Evolutionary conservation across 495 filamentous ascomycete genomes (phyloP).

Genomic region (Talaromyces proteolyticus): DNA sequence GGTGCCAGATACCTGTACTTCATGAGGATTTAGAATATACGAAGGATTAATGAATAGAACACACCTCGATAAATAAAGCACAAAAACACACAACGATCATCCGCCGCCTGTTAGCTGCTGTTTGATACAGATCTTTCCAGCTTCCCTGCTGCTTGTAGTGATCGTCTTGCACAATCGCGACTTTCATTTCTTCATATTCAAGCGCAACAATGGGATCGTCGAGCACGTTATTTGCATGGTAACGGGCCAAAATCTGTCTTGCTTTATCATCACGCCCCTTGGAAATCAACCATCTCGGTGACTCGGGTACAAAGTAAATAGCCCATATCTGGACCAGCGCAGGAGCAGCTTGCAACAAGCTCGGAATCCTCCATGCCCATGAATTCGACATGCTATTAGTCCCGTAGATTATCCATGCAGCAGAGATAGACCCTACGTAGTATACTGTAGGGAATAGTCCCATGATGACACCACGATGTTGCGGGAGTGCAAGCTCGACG

Average conservation of each 20-base stretch:
- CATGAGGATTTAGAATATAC: no score
- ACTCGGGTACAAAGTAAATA: conserved; percentile 52
- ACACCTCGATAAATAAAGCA: no score
- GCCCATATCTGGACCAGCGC: conserved; percentile 20
- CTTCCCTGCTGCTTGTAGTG: no score
- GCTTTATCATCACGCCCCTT: conserved; percentile 56
- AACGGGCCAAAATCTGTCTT: conserved; percentile 48
- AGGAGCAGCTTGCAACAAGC: conserved; percentile 46
- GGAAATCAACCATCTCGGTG: conserved; percentile 52
- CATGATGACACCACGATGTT: conserved; percentile 58
- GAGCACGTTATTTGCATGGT: conserved; percentile 54
- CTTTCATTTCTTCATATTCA: conserved; percentile 56
- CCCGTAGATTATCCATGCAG: conserved; percentile 51
- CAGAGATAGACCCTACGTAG: conserved; percentile 57
- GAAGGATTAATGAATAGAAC: no score
- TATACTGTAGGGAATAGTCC: conserved; percentile 63
- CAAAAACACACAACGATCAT: no score
- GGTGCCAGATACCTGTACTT: no score
- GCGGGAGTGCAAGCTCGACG: conserved; percentile 61
- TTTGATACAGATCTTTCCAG: no score
- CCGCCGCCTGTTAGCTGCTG: no score
- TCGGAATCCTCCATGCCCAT: conserved; percentile 64
- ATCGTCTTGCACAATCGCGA: no score
- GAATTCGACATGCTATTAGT: conserved; percentile 48
- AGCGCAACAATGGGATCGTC: conserved; percentile 49